Conservation (phyloP, 164 flowering plant genomes). For the Santalum album region DNA sequence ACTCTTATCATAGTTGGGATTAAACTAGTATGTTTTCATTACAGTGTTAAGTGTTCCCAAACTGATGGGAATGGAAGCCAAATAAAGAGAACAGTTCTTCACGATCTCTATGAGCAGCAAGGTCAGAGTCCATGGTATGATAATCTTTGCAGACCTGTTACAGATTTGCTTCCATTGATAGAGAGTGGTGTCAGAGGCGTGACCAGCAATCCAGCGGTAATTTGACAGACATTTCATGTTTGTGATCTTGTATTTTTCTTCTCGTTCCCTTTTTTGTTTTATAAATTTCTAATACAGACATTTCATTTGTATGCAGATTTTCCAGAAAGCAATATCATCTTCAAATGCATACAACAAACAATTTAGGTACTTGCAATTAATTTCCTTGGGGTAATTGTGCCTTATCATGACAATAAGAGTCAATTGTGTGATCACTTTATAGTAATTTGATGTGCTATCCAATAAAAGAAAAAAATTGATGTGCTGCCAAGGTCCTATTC, state of each 20-base stretch:
- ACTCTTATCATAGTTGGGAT: not conserved
- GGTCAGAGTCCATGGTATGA: slow-evolving; percentile 99
- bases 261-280: slow-evolving; percentile 1
- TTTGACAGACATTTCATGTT: not conserved
- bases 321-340: slow-evolving; percentile 96
- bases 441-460: no score
- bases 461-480: no score
- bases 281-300: not conserved
- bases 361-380: slow-evolving; percentile 45
- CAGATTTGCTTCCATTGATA: slow-evolving; percentile 81
- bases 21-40: not conserved
- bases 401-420: not conserved
- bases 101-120: slow-evolving; percentile 80
- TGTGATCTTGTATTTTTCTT: not conserved
- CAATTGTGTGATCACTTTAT: no score
- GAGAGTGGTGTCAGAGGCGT: slow-evolving; percentile 93
- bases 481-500: no score
- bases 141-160: slow-evolving; percentile 96
- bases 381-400: not conserved
- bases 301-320: slow-evolving; percentile 49
- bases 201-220: slow-evolving; percentile 97
- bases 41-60: slow-evolving; percentile 61
- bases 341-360: slow-evolving; percentile 94
- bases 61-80: slow-evolving; percentile 59
- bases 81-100: slow-evolving; percentile 56